A percentile compares a stretch with the other conserved stretches of the same genome.
Evolutionary conservation across 208 protist species (phyloP).

Genomic region (Acanthamoeba polyphaga): DNA sequence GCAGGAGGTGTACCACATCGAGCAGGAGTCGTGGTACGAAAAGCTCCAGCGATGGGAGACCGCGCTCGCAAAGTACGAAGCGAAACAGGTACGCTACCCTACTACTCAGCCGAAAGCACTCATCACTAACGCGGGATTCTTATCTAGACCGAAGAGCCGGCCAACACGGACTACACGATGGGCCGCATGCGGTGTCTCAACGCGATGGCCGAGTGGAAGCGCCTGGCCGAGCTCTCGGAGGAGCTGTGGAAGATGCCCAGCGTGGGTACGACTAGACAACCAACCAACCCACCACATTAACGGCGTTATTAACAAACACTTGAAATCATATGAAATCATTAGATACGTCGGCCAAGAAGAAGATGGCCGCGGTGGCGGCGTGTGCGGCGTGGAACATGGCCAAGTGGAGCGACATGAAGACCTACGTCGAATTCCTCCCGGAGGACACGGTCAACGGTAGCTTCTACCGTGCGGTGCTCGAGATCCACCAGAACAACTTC

Average conservation of each 20-base stretch:
- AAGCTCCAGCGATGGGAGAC: conserved; percentile 99
- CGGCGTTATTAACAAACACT: no score
- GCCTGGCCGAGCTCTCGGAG: conserved; percentile 92
- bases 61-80: conserved; percentile 57
- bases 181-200: conserved; percentile 98
- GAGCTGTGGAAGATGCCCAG: conserved; percentile 83
- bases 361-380: conserved; percentile 95
- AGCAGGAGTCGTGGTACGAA: conserved; percentile 92
- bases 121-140: neutral
- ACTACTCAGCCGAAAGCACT: neutral
- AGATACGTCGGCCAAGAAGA: conserved; percentile 66
- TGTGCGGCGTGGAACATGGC: conserved; percentile 97
- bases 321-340: no score
- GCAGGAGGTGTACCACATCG: conserved; percentile 77
- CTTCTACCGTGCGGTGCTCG: conserved; percentile 93
- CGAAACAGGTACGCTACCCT: conserved; percentile 35
- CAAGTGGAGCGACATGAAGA: conserved; percentile 77
- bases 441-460: conserved; percentile 93
- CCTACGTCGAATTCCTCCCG: conserved; percentile 92
- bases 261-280: neutral
- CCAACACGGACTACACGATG: conserved; percentile 93
- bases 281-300: no score
- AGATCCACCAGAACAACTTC: conserved; percentile 86
- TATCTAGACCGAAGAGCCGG: conserved; percentile 91
- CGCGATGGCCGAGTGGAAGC: conserved; percentile 96